Evolutionary conservation across 106 monocot genomes (phyloP).

Genomic region (Acorus calamus): DNA sequence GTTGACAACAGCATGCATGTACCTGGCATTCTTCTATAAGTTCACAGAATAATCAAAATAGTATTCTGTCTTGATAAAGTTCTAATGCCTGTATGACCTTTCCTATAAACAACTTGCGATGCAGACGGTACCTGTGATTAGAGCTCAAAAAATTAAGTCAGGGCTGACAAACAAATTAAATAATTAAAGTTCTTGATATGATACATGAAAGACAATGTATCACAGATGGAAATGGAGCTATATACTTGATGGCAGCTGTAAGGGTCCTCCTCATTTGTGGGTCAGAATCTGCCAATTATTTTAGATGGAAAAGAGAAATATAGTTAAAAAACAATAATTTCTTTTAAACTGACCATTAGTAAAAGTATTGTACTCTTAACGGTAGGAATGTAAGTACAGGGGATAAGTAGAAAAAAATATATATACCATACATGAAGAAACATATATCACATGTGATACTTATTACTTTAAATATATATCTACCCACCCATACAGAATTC

Average conservation of each 20-base stretch:
- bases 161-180: neutral
- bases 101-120: conserved; percentile 65
- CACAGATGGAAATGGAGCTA: neutral
- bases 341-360: too few relatives aligned
- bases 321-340: too few relatives aligned
- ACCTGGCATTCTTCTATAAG: too few relatives aligned
- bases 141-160: neutral
- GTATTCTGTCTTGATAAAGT: conserved; percentile 76
- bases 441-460: neutral
- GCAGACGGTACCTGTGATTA: conserved; percentile 59
- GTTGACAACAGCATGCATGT: too few relatives aligned
- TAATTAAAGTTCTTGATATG: neutral
- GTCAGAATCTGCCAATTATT: conserved; percentile 43
- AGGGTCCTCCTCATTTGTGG: conserved; percentile 48
- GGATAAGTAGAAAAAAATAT: neutral
- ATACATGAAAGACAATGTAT: neutral
- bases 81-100: conserved; percentile 78
- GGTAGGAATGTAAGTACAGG: neutral
- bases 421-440: neutral
- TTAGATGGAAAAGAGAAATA: neutral
- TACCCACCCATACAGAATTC: too few relatives aligned
- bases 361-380: too few relatives aligned
- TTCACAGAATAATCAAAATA: conserved; percentile 33
- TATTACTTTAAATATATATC: too few relatives aligned
- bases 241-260: conserved; percentile 81